A percentile compares a stretch with the other conserved stretches of the same genome.
Conservation (phyloP, 1,284 basidiomycete genomes). For the Trichosporon sp. region DNA sequence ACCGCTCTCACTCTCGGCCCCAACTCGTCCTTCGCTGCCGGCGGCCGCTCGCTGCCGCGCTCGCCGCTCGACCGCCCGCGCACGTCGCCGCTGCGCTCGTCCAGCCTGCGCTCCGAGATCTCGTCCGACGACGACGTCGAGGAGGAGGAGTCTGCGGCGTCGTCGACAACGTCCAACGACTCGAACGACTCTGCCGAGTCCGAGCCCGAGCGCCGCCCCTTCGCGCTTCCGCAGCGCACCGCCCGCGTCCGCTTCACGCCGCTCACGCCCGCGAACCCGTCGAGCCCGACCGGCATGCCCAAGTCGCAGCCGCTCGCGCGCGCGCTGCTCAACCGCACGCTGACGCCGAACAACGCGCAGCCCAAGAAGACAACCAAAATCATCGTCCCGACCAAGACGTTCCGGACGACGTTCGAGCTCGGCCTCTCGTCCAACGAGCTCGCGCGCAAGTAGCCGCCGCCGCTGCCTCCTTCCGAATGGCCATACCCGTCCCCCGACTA, state of each 20-base stretch:
- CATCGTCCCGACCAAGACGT: slow-evolving; percentile 43
- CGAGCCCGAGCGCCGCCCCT: neutral
- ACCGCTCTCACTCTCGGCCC: neutral
- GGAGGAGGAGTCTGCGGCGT: slow-evolving; percentile 8
- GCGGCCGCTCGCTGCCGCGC: neutral
- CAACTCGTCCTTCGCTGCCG: neutral
- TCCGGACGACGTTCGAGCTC: slow-evolving; percentile 45
- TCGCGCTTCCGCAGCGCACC: neutral
- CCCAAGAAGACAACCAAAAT: slow-evolving; percentile 34
- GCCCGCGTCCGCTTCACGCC: slow-evolving; percentile 15
- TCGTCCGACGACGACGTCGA: slow-evolving; percentile 1
- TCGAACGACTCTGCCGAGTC: slow-evolving; percentile 2
- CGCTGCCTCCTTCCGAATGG: neutral
- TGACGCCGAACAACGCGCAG: slow-evolving; percentile 6
- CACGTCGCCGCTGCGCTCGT: neutral
- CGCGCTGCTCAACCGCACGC: slow-evolving; percentile 35
- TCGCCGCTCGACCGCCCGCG: slow-evolving; percentile 5
- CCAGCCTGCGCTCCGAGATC: slow-evolving; percentile 6
- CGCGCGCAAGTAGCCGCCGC: slow-evolving; percentile 17
- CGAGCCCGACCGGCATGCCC: slow-evolving; percentile 22
- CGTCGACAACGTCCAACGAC: slow-evolving; percentile 2
- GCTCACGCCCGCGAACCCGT: slow-evolving; percentile 11
- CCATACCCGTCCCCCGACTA: neutral
- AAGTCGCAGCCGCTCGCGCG: slow-evolving; percentile 42
- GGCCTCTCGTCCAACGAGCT: slow-evolving; percentile 41